These are phyloP conservation scores for Russula emetica DNA, from an alignment of 768 basidiomycete genomes.

Conservation along the genomic window DNA sequence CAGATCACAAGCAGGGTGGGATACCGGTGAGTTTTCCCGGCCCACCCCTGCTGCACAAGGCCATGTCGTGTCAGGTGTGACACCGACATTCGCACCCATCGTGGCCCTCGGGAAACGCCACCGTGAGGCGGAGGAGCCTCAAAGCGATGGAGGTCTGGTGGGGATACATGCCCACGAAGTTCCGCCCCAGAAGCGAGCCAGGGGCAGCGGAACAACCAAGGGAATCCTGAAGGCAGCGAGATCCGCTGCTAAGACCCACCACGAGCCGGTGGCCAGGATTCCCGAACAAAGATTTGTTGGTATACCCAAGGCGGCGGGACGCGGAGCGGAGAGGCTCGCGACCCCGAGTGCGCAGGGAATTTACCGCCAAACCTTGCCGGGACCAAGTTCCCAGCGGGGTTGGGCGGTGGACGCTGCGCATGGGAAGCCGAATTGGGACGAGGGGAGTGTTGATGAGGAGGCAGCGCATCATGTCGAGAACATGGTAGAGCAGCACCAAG, in stretches of 20 bases:
- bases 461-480: neutral
- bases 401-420: neutral
- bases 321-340: slow-evolving; percentile 19
- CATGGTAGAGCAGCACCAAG: neutral
- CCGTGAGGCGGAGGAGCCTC: too few species aligned
- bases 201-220: neutral
- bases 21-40: too few species aligned
- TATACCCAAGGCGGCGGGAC: slow-evolving; percentile 1
- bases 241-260: neutral
- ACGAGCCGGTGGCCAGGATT: neutral
- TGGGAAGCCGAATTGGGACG: neutral
- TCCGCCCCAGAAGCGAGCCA: neutral
- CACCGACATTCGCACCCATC: too few species aligned
- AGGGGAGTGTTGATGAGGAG: slow-evolving; percentile 1
- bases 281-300: neutral
- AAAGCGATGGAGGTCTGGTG: neutral
- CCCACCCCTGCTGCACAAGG: too few species aligned
- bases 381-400: slow-evolving; percentile 4
- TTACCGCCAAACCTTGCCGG: neutral
- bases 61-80: too few species aligned
- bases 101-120: too few species aligned
- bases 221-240: neutral
- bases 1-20: neutral
- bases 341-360: neutral
- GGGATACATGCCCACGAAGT: neutral